Base-by-base conservation (phyloP, 1,139 yeast genomes). In the Saccharomyces pastorianus region DNA sequence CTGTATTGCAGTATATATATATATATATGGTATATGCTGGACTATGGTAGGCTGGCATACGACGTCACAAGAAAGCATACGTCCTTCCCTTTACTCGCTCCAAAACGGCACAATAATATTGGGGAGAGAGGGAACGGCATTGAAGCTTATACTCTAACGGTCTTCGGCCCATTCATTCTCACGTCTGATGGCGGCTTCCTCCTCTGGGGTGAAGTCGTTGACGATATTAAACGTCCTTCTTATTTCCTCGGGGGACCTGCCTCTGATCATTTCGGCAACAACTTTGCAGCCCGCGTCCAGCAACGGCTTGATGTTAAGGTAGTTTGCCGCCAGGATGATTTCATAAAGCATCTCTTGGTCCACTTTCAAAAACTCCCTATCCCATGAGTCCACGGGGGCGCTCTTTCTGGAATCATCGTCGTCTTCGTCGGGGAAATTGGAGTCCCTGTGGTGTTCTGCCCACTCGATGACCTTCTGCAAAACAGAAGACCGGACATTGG, bases 111-210 rank as follows among this genome's bases (percentile, higher is more conserved):
- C 25, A 38, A 38, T 38, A 38, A 17, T 6, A 38, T 38, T n/a
- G 11, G 42, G 11, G 7, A 38, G 42, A 38, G 20, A 0, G 11
- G 4, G 8, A 6, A 38, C 23, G 23, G 23, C 42, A 9, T 38
- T 3, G 42, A 38, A 38, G 42, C 1, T 17, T 2, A 11, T 17
- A 38, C 6, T 17, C 42, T 71, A 90, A 69, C 96, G 90, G 71
- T 93, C 99, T 71, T 93, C 99, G 27, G 99, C 99, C 99, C 99
- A 93, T 72, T 93, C 99, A 70, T 93, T 93, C 73, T 93, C 99
- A 67, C 96, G 83, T 69, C 95, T 85, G 62, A 95, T 93, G 54
- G 96, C 98, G 51, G 95, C 96, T 74, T 93, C 99, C 72, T 95
- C 99, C 71, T 95, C 99, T 3, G 98, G 96, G 46, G 96, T 88